A percentile compares a stretch with the other conserved stretches of the same genome.
Conservation (phyloP, 192 early-diverging fungal species). For the Backusella liffmaniae region DNA sequence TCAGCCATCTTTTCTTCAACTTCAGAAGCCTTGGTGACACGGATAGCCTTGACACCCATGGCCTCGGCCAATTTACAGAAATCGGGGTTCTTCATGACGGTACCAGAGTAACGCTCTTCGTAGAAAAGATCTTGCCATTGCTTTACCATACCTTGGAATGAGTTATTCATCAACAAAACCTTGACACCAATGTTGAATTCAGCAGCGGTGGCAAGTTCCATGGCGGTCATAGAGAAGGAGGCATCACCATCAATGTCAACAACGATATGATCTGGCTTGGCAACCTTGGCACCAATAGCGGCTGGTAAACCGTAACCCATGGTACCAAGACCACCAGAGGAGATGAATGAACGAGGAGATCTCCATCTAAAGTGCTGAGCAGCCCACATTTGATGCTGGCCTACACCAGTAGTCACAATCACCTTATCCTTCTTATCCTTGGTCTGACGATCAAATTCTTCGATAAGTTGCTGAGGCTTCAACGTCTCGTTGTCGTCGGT, state of each 20-base stretch:
- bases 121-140: conserved; percentile 97
- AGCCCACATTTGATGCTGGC: conserved; percentile 99
- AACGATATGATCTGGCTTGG: conserved; percentile 88
- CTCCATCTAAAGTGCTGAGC: conserved; percentile 95
- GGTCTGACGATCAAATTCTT: conserved; percentile 87
- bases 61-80: conserved; percentile 97
- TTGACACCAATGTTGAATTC: conserved; percentile 98
- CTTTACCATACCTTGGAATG: conserved; percentile 99
- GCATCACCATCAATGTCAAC: conserved; percentile 99
- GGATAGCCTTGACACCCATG: conserved; percentile 89
- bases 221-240: conserved; percentile 97
- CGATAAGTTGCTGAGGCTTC: conserved; percentile 94
- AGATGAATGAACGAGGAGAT: conserved; percentile 83
- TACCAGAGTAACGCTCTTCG: conserved; percentile 92
- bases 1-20: conserved; percentile 84
- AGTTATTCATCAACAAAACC: conserved; percentile 95
- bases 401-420: conserved; percentile 95
- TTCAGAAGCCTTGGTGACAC: conserved; percentile 81
- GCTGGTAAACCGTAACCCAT: conserved; percentile 98
- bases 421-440: conserved; percentile 86
- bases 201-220: conserved; percentile 96
- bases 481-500: conserved; percentile 59
- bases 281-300: conserved; percentile 98
- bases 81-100: conserved; percentile 95
- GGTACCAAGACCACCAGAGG: conserved; percentile 97